These are phyloP conservation scores for Conticribra weissflogii DNA, from an alignment of 108 stramenopile genomes.

Conservation along the genomic window DNA sequence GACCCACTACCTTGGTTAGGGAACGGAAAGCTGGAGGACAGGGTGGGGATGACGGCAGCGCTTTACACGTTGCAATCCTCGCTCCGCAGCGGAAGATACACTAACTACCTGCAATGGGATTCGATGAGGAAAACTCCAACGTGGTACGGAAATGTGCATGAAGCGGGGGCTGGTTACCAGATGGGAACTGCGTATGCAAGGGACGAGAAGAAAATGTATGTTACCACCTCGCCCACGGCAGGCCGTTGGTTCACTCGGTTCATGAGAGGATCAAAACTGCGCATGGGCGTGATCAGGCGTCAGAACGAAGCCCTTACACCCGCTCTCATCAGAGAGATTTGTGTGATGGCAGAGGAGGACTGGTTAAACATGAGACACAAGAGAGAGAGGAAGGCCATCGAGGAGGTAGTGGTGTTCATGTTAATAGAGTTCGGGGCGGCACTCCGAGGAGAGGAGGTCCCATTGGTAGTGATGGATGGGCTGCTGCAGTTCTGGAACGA, in stretches of 20 bases:
- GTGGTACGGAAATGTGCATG: not conserved
- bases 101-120: not conserved
- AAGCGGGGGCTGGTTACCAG: not conserved
- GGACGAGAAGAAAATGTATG: not conserved
- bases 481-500: too few relatives aligned
- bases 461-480: too few relatives aligned
- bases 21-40: not conserved
- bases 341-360: not conserved
- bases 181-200: not conserved
- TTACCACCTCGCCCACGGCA: not conserved
- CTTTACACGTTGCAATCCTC: not conserved
- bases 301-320: slow-evolving; percentile 2
- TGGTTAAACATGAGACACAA: not conserved
- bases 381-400: too few relatives aligned
- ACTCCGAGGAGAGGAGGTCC: too few relatives aligned
- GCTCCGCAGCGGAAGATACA: not conserved
- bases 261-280: not conserved
- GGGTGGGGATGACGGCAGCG: not conserved
- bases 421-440: too few relatives aligned
- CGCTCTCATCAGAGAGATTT: too few relatives aligned
- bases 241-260: not conserved
- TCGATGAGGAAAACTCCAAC: slow-evolving; percentile 3
- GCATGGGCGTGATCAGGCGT: not conserved
- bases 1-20: not conserved
- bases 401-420: too few relatives aligned